These are phyloP conservation scores for Nakaseomyces glabratus DNA, from an alignment of 1,139 yeast genomes.

Conservation along the genomic window DNA sequence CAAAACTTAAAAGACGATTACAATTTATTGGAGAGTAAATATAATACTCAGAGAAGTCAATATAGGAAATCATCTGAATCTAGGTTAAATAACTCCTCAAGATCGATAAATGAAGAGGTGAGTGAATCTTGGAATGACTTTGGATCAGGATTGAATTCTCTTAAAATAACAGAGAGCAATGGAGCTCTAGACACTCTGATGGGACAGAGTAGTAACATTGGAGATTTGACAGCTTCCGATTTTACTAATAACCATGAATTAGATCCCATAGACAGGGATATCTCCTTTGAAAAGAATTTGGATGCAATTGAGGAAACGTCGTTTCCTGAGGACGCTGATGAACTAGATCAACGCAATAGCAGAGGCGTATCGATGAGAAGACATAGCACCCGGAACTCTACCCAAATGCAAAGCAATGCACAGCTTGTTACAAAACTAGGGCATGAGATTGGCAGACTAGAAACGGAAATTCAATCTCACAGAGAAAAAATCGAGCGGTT, in stretches of 20 bases:
- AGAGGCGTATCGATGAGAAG: constrained; percentile 8
- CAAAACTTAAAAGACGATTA: constrained; percentile 22
- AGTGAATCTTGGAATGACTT: constrained; percentile 1
- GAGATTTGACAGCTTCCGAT: neutral
- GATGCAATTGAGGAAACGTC: constrained; percentile 7
- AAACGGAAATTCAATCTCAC: constrained; percentile 61
- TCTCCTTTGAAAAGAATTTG: neutral
- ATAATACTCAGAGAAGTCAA: constrained; percentile 22
- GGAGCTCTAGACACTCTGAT: neutral
- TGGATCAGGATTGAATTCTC: neutral
- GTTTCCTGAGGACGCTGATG: constrained; percentile 25
- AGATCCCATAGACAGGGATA: neutral
- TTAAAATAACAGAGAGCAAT: neutral
- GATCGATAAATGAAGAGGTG: neutral
- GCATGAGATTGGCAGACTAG: constrained; percentile 66
- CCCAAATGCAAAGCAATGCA: constrained; percentile 21
- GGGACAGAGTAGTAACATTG: constrained; percentile 3
- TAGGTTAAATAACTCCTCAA: neutral
- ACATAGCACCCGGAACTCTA: constrained; percentile 12
- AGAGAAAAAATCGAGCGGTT: constrained; percentile 54
- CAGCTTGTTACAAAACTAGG: constrained; percentile 29
- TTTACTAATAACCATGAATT: neutral
- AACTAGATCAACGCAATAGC: constrained; percentile 12
- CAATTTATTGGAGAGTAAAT: constrained; percentile 22
- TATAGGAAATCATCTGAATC: constrained; percentile 15